Evolutionary conservation across 2,329 filamentous ascomycete species (phyloP), one percentile per base, ranked within the genome.

Genomic region (Neospermospora avenae): DNA sequence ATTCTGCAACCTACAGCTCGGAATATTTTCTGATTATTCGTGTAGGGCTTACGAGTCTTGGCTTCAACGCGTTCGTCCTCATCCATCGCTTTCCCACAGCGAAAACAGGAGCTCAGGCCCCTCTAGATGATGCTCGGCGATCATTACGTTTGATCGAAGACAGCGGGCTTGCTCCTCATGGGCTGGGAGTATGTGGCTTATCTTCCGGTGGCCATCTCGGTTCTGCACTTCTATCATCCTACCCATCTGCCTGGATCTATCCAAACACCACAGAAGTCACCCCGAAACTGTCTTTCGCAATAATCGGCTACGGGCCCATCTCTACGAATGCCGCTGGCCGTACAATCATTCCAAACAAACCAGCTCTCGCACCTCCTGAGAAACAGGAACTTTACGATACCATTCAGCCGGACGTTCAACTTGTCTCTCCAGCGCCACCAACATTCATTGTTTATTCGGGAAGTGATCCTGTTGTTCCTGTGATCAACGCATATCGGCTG

Each of bases 171-270:
- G 4, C 56, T 18, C 24, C 7, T 2, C 31, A 49, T 16, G 46
- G 46, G 1, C 5, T 58, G 24, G 56, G 56, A 24, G 6, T 53
- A 4, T 53, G 46, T 24, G 56, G 46, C 7, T 14, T 58, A 13
- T 58, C 56, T 6, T 58, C 56, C 18, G 56, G 56, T 37, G 56
- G 56, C 24, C 56, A 58, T 25, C 48, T 58, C n/a, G 56, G 48
- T 11, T 46, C 56, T 13, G 22, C 56, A 13, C 25, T 58, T 18
- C 28, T 58, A 13, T 35, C 56, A 22, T 11, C 13, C 6, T 53
- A 58, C 35, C 56, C 56, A 13, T 11, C 48, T 16, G 37, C 42
- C 10, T 58, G 37, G 48, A 52, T 8, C 28, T 52, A 31, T 35
- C 35, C 56, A 4, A 44, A 31, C 20, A 7, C n/a, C 25, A n/a